Base-by-base conservation (phyloP, 2,329 filamentous ascomycete genomes). In the Monilinia vaccinii-corymbosi region DNA sequence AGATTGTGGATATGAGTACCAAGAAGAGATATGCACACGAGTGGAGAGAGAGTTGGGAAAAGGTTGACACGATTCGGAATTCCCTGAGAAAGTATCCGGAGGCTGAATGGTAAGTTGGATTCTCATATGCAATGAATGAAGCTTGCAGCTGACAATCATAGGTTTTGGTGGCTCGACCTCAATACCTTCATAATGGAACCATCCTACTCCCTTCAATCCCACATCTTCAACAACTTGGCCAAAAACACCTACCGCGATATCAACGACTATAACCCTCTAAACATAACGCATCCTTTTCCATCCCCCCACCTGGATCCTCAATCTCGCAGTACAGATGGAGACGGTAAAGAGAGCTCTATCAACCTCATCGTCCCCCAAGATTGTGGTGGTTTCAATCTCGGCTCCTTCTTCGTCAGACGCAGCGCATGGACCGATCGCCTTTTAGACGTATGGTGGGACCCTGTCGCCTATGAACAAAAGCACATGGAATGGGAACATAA, bases 401-500 rank as follows among this genome's bases (percentile, higher is more conserved):
- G 94, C 21, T 96, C 91, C 18, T 99, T 99, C 79, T 94, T 99
- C 73, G 77, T 97, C 48, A 85, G 86, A 53, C 85, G 94, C 62
- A 90, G 89, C 69, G 79, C 85, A 31, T 99, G 92, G 90, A 90
- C 92, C 0, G 93, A 97, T 69, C 87, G 91, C 5, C 77, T 99
- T 21, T 82, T 99, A 40, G 94, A 99, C 71, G 82, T 96, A 56
- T 99, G 94, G 94, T 99, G 94, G 94, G 94, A 99, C 70, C 94
- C 94, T 0, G 92, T 97, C 34, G 85, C 88, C 60, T 99, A 99
- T 73, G 94, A 99, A 75, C 94, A 99, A 75, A 95, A 91, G 72
- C 94, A 99, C 73, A 97, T 97, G 92, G 84, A 94, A 64, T 99
- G 94, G 94, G 92, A 94, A 71, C 94, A 99, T 78, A 97, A 97